These are phyloP conservation scores for Kazachstania sp. DNA, from an alignment of 1,139 yeast genomes.

Conservation along the genomic window DNA sequence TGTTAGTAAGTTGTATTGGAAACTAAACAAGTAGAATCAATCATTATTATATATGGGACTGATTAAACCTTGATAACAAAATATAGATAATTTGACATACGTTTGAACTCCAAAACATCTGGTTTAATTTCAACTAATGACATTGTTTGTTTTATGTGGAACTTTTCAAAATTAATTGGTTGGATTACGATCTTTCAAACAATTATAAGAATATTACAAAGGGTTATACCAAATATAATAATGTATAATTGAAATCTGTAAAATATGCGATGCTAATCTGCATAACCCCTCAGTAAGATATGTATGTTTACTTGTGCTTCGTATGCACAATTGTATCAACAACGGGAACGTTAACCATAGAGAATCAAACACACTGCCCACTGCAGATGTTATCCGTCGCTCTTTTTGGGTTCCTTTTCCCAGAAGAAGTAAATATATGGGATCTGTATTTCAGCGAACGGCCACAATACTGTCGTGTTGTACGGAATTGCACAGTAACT, in stretches of 20 bases:
- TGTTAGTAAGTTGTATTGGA: no score
- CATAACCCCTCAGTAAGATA: neutral
- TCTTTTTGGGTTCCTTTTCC: no score
- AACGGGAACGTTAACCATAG: neutral
- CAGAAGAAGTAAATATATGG: no score
- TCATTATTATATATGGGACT: neutral
- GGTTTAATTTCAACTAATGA: constrained; percentile 32
- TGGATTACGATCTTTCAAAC: no score
- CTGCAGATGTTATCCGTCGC: no score
- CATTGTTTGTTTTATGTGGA: constrained; percentile 9
- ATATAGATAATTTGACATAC: constrained; percentile 41
- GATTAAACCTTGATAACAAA: neutral
- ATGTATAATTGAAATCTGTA: neutral
- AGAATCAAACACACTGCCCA: no score
- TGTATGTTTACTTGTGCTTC: neutral
- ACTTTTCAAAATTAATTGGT: neutral
- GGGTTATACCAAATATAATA: neutral
- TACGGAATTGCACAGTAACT: no score
- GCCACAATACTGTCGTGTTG: no score
- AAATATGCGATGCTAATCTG: neutral
- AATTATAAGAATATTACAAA: no score
- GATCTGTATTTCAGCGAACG: no score
- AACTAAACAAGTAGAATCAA: neutral
- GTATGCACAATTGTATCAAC: neutral
- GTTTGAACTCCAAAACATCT: constrained; percentile 50